Base-by-base conservation (phyloP, 225 moss, liverwort and hornwort species). In the Rhytidiadelphus loreus region DNA sequence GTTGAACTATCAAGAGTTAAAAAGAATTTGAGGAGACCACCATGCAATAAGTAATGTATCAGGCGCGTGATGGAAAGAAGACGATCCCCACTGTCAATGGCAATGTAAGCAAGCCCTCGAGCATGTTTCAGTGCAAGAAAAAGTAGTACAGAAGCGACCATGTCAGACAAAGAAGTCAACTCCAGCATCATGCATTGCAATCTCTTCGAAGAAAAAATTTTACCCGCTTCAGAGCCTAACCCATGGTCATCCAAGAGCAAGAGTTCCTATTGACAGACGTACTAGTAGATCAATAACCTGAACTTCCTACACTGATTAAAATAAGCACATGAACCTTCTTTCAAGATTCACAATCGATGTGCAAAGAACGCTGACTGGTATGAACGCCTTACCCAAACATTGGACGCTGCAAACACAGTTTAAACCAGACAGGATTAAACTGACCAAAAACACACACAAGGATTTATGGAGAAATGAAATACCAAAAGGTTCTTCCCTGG, bases 401-500 rank as follows among this genome's bases (percentile, higher is more conserved):
- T 77, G 23, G 41, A 90, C 76, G 18, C 66, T 39, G 39, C 23
- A 52, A 20, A 64, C 78, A 69, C 46, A 61, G 1, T 35, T 83
- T 33, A 7, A 82, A 16, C 56, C 11, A 57, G 39, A 76, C 26
- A 10, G 37, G 62, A 61, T 41, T 62, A 26, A 43, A 59, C 79
- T 66, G 53, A 82, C 83, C 32, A 58, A 72, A 48, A 16, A 52
- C 14, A n/a, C 11, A 48, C 62, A 71, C 28, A 72, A 21, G 78
- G 29, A 65, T 37, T 21, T 12, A 23, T 37, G 8, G 20, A 59
- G 59, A 52, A 37, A 50, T 17, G 32, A 26, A 77, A 81, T 87
- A 94, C 94, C 93, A 94, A 35, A 66, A 93, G 89, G 69, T 94
- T 94, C 86, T 88, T 94, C 65, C 90, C 93, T 26, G 86, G 43